Base-by-base conservation (phyloP, 2,329 filamentous ascomycete genomes). In the Emergomyces pasteurianus region DNA sequence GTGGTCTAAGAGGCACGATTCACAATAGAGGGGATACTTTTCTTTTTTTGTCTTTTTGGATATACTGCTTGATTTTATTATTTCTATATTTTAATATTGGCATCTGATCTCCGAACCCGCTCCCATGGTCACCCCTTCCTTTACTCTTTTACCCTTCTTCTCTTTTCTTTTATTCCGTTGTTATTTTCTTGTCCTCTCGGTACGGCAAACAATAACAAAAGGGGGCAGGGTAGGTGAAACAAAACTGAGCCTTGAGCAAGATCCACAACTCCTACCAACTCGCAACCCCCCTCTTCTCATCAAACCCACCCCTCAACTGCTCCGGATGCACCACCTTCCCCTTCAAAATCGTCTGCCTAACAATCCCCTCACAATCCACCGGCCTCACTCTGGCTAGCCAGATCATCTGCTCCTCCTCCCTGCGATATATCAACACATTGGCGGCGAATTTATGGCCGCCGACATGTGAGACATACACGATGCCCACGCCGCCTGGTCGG, bases 361-460 rank as follows among this genome's bases (percentile, higher is more conserved):
- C 84, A 62, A 99, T 84, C 64, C 92, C 95, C 80, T 96, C 92
- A 70, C 91, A 95, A 70, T 97, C 90, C 76, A 94, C 88, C 0
- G 92, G 92, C 71, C 79, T 77, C 26, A 96, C 86, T 60, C 92
- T 80, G 21, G 90, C 92, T 50, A 96, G 79, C 92, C 92, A 96
- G 67, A 96, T 95, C 65, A 92, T 92, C 78, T 96, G 92, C 55
- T 84, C 86, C 0, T 90, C 92, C 34, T 76, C 74, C 50, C 74
- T 72, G 10, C 75, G 73, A 73, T 99, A 97, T 1, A 99, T 80
- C 79, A 99, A 88, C 67, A 97, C 85, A 69, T 99, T 99, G 43
- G 94, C 94, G 49, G 87, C 86, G 77, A 95, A 97, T 78, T 96
- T 96, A 79, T 99, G 94, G 0, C 94, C 94, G 34, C 94, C 94